Percentiles rank a stretch among this genome's conserved stretches.
phyloP scores from a whole-genome alignment of 2,329 filamentous ascomycete species.

The Paracamarosporium sp. region DNA sequence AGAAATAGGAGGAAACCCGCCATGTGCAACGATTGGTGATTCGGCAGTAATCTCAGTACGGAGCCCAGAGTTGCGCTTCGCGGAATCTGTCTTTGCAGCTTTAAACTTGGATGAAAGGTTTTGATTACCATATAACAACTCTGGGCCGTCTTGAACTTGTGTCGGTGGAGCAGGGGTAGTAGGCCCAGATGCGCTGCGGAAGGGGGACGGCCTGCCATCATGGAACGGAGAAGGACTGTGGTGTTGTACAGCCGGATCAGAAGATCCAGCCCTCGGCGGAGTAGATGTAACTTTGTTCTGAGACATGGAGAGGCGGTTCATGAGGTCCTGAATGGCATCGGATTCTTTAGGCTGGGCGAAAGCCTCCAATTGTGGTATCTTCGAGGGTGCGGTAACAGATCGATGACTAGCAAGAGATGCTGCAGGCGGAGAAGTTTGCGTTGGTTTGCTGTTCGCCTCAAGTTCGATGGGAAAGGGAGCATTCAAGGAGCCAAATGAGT shows the following conservation, averaged over 20 bases:
- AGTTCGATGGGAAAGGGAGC: conserved; percentile 74
- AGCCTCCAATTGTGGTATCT: conserved; percentile 31
- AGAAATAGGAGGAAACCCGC: conserved; percentile 29
- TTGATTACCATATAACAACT: conserved; percentile 51
- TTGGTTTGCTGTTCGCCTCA: conserved; percentile 45
- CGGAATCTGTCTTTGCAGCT: conserved; percentile 51
- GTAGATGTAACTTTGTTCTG: conserved; percentile 35
- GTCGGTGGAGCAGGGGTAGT: conserved; percentile 37
- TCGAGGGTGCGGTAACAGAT: conserved; percentile 40
- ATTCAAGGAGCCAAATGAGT: conserved; percentile 56
- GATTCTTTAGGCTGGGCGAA: conserved; percentile 49
- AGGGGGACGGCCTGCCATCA: conserved; percentile 33
- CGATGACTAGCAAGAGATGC: conserved; percentile 31
- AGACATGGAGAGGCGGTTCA: conserved; percentile 47
- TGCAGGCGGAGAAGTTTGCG: conserved; percentile 29
- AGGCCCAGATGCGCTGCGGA: conserved; percentile 41
- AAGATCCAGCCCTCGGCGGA: conserved; percentile 26
- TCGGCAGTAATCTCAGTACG: conserved; percentile 51
- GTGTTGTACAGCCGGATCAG: conserved; percentile 31
- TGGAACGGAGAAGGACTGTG: conserved; percentile 51
- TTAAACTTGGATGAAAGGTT: conserved; percentile 59
- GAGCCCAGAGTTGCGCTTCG: conserved; percentile 51
- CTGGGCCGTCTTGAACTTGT: conserved; percentile 27
- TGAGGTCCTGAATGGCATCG: conserved; percentile 53
- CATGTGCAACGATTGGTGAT: conserved; percentile 33